Percentiles rank a stretch among this genome's conserved stretches.
phyloP scores from a whole-genome alignment of 78 protist genomes.

The Dictyostelium purpureum region DNA sequence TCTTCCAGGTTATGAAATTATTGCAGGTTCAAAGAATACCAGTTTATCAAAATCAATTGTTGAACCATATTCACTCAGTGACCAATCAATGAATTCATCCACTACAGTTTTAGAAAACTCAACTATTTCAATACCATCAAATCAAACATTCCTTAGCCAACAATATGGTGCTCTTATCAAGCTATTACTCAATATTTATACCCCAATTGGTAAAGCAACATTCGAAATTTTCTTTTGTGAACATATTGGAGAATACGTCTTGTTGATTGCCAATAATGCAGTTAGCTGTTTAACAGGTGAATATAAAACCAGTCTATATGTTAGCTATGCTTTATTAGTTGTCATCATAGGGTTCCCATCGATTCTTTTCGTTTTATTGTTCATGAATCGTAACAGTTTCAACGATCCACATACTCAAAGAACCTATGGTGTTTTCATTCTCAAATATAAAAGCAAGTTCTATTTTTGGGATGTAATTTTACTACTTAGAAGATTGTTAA shows the following conservation, averaged over 20 bases:
- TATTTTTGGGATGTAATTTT: constrained; percentile 69
- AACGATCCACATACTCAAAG: neutral
- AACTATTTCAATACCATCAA: neutral
- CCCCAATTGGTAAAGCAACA: constrained; percentile 43
- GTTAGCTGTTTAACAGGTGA: neutral
- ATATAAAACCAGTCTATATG: constrained; percentile 9
- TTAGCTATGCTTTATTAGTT: neutral
- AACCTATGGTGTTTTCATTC: constrained; percentile 52
- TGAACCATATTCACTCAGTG: too few species aligned
- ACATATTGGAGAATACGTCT: neutral
- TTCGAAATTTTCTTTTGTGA: constrained; percentile 45
- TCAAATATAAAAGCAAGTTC: constrained; percentile 9
- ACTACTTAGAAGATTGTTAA: constrained; percentile 14
- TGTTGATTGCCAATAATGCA: neutral
- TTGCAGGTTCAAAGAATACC: neutral
- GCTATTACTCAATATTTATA: constrained; percentile 23
- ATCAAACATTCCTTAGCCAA: constrained; percentile 11
- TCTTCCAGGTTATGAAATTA: neutral
- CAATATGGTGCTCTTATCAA: constrained; percentile 41
- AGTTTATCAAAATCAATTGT: neutral
- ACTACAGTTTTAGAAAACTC: too few species aligned
- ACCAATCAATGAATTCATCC: too few species aligned
- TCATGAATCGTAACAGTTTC: neutral
- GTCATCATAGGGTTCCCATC: constrained; percentile 22
- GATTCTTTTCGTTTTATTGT: neutral